Conservation (phyloP, 306 rosid genomes). For the Rosa rugosa region DNA sequence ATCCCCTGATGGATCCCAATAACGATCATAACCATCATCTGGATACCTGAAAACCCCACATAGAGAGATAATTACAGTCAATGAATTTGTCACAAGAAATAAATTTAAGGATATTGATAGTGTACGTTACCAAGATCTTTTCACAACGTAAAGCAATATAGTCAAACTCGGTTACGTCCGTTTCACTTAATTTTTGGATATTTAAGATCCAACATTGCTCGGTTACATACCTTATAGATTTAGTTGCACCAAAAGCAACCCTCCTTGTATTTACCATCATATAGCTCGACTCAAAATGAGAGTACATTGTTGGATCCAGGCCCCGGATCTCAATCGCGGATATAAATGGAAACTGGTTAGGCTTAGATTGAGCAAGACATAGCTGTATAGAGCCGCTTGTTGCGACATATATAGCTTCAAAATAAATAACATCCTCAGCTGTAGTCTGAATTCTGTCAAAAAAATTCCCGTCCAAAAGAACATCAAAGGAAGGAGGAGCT, state of each 20-base stretch:
- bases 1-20: slow-evolving; percentile 30
- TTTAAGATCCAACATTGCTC: background rate
- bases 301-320: slow-evolving; percentile 41
- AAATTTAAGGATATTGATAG: no score
- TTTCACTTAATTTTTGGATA: no score
- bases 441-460: slow-evolving; percentile 34
- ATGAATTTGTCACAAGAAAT: background rate
- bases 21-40: slow-evolving; percentile 36
- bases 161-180: background rate
- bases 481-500: slow-evolving; percentile 46
- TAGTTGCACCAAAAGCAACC: slow-evolving; percentile 37
- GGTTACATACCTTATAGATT: slow-evolving; percentile 36
- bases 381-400: slow-evolving; percentile 35
- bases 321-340: slow-evolving; percentile 44
- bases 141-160: background rate
- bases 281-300: slow-evolving; percentile 22
- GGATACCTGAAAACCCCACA: slow-evolving; percentile 30
- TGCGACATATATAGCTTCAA: slow-evolving; percentile 37
- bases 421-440: background rate
- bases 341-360: slow-evolving; percentile 48
- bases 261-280: slow-evolving; percentile 33
- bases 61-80: background rate
- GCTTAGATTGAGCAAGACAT: slow-evolving; percentile 47
- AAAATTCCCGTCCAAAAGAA: slow-evolving; percentile 42
- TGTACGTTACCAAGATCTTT: background rate